phyloP scores from a whole-genome alignment of 805 yeast genomes.

The Metschnikowia shivogae region DNA sequence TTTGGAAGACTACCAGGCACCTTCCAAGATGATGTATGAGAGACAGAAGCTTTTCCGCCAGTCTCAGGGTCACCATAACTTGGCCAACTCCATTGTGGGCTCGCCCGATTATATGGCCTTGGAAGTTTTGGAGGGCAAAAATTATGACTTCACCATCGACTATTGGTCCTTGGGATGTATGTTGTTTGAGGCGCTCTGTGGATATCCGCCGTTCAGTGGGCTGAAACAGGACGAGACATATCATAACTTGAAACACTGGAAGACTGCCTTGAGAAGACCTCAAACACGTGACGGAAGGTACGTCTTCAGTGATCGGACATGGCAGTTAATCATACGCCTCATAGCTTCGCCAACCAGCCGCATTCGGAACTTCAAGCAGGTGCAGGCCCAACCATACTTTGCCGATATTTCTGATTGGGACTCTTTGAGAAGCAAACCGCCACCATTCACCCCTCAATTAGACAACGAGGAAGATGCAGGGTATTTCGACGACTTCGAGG shows the following conservation, averaged over 20 bases:
- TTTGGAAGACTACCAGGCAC: slow-evolving; percentile 53
- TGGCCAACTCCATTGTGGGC: slow-evolving; percentile 95
- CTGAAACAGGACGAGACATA: slow-evolving; percentile 92
- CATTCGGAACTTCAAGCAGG: slow-evolving; percentile 73
- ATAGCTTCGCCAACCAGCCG: slow-evolving; percentile 78
- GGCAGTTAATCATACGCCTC: slow-evolving; percentile 78
- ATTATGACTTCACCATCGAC: slow-evolving; percentile 93
- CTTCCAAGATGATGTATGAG: slow-evolving; percentile 74
- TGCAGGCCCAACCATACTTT: slow-evolving; percentile 76
- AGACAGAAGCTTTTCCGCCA: slow-evolving; percentile 83
- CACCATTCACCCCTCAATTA: slow-evolving; percentile 95
- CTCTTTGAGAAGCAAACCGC: slow-evolving; percentile 60
- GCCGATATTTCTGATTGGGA: slow-evolving; percentile 73
- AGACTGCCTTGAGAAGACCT: slow-evolving; percentile 81
- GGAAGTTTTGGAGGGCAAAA: slow-evolving; percentile 91
- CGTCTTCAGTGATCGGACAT: slow-evolving; percentile 93
- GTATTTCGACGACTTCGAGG: slow-evolving; percentile 94
- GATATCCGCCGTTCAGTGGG: slow-evolving; percentile 97
- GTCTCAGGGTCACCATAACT: slow-evolving; percentile 75
- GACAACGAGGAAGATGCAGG: slow-evolving; percentile 99
- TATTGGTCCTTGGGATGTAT: slow-evolving; percentile 99
- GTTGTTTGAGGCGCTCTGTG: slow-evolving; percentile 92
- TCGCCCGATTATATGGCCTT: slow-evolving; percentile 99
- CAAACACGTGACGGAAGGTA: slow-evolving; percentile 85
- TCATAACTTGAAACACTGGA: slow-evolving; percentile 90